Evolutionary conservation across 2,329 filamentous ascomycete species (phyloP).

Genomic region (Cladophialophora carrionii): DNA sequence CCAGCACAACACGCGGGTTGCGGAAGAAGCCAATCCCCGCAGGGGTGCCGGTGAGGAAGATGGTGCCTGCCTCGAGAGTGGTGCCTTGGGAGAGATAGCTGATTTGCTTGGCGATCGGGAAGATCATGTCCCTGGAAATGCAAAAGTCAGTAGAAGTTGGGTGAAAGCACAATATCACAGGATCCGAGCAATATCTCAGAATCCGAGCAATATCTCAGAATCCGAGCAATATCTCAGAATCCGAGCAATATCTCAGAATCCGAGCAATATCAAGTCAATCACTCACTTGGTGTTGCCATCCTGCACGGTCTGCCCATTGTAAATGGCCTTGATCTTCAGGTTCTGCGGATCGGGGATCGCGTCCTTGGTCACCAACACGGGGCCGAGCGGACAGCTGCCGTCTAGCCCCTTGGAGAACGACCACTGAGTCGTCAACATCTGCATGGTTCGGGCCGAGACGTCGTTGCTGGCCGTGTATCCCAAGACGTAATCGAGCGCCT

Average conservation of each 20-base stretch:
- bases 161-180: too few species aligned
- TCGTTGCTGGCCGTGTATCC: constrained; percentile 50
- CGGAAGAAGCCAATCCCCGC: constrained; percentile 51
- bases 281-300: constrained; percentile 36
- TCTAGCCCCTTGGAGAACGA: constrained; percentile 49
- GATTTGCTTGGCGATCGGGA: constrained; percentile 45
- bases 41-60: constrained; percentile 51
- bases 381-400: constrained; percentile 49
- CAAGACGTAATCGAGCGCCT: constrained; percentile 48
- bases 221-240: not conserved
- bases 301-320: constrained; percentile 35
- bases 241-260: not conserved
- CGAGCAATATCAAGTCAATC: not conserved
- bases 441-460: constrained; percentile 46
- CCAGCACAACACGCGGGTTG: constrained; percentile 46
- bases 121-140: constrained; percentile 45
- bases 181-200: not conserved
- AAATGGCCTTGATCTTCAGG: constrained; percentile 44
- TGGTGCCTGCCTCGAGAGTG: constrained; percentile 45
- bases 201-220: not conserved
- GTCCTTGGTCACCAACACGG: constrained; percentile 38
- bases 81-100: constrained; percentile 47
- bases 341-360: constrained; percentile 48
- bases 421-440: constrained; percentile 47
- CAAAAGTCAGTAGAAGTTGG: not conserved